Evolutionary conservation across 768 basidiomycete genomes (phyloP), one percentile per base, ranked within the genome.

Genomic region (Tremella yokohamensis): DNA sequence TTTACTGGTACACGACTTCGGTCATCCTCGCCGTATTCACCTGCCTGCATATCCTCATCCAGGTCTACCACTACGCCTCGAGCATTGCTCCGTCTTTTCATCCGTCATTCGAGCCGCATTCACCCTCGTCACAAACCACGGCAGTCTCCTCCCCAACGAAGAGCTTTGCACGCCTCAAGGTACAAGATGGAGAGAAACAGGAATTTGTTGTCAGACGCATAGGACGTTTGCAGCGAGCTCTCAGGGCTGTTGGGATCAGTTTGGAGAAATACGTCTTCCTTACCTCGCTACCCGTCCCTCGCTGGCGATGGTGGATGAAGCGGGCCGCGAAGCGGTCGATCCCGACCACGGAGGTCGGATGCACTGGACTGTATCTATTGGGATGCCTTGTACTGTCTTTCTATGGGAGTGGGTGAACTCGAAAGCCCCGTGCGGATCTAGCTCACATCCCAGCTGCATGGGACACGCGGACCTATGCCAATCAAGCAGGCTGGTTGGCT

Each of bases 1-100:
- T 70, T 40, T 70, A 66, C 55, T 70, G 68, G 68, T 70, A 65
- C 48, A 70, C 68, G 13, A 62, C 65, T 24, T 63, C 68, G 6
- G 58, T 63, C 51, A 65, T 70, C 40, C 58, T 70, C 37, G 54
- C 50, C 13, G 37, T 70, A 25, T 49, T 66, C 20, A 64, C 68
- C n/a, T n/a, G 62, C 48, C 19, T 62, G 49, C 66, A 70, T 51
- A 49, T 66, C 34, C 15, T 51, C 19, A 40, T 40, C 0, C 60
- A 55, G 52, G 22, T 69, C 7, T 55, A 58, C 25, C 22, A 49
- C 11, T 40, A 53, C 40, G 37, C 53, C n/a, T 45, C 61, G 11
- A 13, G 52, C 34, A 40, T 57, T 24, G 34, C n/a, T 37, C 18
- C 29, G 25, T 18, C 18, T 16, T 24, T 2, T 24, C 26, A 1